These are phyloP conservation scores for Nicotiana rustica DNA, from an alignment of 305 asterid genomes.

Conservation along the genomic window DNA sequence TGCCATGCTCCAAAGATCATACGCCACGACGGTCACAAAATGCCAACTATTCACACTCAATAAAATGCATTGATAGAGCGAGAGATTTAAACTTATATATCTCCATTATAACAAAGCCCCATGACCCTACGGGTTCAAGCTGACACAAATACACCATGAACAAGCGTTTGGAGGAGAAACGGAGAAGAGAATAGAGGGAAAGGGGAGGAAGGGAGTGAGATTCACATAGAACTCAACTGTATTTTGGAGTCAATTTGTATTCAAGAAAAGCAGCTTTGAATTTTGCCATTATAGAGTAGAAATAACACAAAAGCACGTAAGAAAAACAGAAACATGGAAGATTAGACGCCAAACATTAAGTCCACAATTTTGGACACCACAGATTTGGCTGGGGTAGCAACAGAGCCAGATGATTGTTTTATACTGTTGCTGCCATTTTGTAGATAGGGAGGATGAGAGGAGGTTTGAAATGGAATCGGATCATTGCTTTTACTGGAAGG, in stretches of 20 bases:
- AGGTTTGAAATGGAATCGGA: slow-evolving; percentile 58
- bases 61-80: not conserved
- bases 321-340: not conserved
- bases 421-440: slow-evolving; percentile 64
- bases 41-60: not conserved
- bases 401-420: slow-evolving; percentile 68
- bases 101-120: not conserved
- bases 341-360: slow-evolving; percentile 87
- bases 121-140: not conserved
- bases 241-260: not conserved
- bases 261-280: not conserved
- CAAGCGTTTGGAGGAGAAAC: not conserved
- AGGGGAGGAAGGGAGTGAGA: not conserved
- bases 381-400: slow-evolving; percentile 92
- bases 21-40: not conserved
- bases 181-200: not conserved
- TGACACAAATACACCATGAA: slow-evolving; percentile 1
- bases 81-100: slow-evolving; percentile 23
- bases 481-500: slow-evolving; percentile 60
- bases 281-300: not conserved
- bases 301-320: not conserved
- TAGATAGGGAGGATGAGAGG: slow-evolving; percentile 64
- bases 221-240: not conserved
- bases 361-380: slow-evolving; percentile 83
- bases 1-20: not conserved